phyloP scores from a whole-genome alignment of 2,329 filamentous ascomycete species.

The Gliomastix tumulicola region DNA sequence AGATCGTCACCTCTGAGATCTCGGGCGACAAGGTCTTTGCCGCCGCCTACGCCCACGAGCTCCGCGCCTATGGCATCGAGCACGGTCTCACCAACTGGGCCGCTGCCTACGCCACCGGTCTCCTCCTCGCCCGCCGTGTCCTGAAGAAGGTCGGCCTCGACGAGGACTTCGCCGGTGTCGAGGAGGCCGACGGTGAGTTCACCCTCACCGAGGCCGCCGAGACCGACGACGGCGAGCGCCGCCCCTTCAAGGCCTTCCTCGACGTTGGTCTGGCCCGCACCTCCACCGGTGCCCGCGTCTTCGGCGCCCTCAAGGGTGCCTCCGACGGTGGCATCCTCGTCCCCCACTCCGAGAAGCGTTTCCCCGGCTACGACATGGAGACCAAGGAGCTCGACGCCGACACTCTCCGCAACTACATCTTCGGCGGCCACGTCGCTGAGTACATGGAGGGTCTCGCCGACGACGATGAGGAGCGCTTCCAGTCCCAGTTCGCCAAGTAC shows the following conservation, averaged over 20 bases:
- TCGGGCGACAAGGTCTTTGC: constrained; percentile 94
- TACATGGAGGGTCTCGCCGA: constrained; percentile 99
- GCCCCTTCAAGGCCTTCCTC: constrained; percentile 98
- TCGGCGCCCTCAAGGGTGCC: constrained; percentile 99
- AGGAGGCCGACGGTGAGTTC: constrained; percentile 96
- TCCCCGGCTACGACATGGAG: constrained; percentile 98
- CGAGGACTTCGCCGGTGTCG: constrained; percentile 88
- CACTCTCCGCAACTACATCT: constrained; percentile 98
- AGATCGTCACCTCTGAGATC: constrained; percentile 96
- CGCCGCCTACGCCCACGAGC: constrained; percentile 93
- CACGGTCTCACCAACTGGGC: constrained; percentile 99
- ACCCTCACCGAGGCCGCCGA: constrained; percentile 90
- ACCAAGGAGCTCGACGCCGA: constrained; percentile 96
- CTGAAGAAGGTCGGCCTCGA: constrained; percentile 96
- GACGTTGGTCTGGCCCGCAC: constrained; percentile 97
- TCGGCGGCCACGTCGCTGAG: constrained; percentile 95
- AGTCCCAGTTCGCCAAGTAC: constrained; percentile 96
- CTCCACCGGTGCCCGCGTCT: constrained; percentile 97
- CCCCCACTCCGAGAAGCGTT: constrained; percentile 98
- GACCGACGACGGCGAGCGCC: constrained; percentile 84
- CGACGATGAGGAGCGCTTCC: constrained; percentile 99
- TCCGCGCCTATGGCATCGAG: constrained; percentile 93
- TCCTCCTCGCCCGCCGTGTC: constrained; percentile 92
- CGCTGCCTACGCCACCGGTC: constrained; percentile 92
- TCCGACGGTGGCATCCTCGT: constrained; percentile 96